Evolutionary conservation across 345 rosid genomes (phyloP).

Genomic region (Cardamine chenopodiifolia): DNA sequence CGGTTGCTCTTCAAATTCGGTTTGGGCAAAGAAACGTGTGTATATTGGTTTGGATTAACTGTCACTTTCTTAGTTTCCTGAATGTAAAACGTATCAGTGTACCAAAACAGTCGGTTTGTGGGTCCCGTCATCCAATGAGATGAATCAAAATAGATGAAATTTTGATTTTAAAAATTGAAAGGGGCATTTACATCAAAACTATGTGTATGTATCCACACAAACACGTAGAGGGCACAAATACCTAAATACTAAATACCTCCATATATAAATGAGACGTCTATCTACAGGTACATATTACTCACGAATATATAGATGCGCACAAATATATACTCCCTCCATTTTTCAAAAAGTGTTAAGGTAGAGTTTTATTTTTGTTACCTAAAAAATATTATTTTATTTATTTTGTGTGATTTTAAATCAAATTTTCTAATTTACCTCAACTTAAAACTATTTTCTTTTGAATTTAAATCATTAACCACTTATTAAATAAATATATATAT

Average conservation of each 20-base stretch:
- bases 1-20: constrained; percentile 23
- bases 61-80: constrained; percentile 31
- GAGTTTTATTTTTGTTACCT: too few relatives aligned
- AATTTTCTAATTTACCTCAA: too few relatives aligned
- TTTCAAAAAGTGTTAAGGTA: too few relatives aligned
- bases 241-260: neutral
- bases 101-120: constrained; percentile 33
- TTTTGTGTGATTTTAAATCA: too few relatives aligned
- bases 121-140: constrained; percentile 14
- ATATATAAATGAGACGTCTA: neutral
- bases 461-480: too few relatives aligned
- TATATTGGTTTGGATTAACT: constrained; percentile 18
- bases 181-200: neutral
- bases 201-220: neutral
- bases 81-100: constrained; percentile 28
- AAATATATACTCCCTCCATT: too few relatives aligned
- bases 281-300: constrained; percentile 26
- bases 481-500: too few relatives aligned
- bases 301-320: constrained; percentile 12
- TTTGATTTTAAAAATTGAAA: neutral
- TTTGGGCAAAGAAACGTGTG: constrained; percentile 28
- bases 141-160: neutral
- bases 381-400: too few relatives aligned
- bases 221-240: neutral
- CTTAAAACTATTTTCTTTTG: too few relatives aligned